These are phyloP conservation scores for Rickenella mellea DNA, from an alignment of 768 basidiomycete genomes.

Conservation along the genomic window DNA sequence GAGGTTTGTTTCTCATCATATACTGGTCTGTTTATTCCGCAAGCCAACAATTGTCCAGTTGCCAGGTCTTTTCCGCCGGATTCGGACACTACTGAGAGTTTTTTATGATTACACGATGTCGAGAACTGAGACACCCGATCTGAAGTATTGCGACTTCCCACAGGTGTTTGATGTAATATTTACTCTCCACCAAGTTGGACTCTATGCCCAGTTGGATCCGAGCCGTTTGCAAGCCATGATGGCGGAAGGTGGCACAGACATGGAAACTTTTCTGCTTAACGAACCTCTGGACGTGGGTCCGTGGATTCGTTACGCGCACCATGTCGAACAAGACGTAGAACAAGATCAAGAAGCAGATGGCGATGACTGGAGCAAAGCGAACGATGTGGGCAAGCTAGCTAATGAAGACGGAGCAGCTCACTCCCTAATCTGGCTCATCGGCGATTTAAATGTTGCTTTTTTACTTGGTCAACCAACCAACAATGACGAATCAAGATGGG, in stretches of 20 bases:
- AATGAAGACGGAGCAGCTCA: slow-evolving; percentile 14
- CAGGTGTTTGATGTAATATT: slow-evolving; percentile 15
- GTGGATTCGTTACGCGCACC: slow-evolving; percentile 13
- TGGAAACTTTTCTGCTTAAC: slow-evolving; percentile 17
- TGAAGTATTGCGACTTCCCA: slow-evolving; percentile 18
- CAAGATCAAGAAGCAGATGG: slow-evolving; percentile 17
- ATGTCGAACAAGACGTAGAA: slow-evolving; percentile 7
- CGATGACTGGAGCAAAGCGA: slow-evolving; percentile 11
- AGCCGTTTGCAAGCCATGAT: slow-evolving; percentile 14
- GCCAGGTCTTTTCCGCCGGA: slow-evolving; percentile 14
- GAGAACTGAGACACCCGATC: slow-evolving; percentile 9
- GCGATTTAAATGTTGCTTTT: slow-evolving; percentile 17
- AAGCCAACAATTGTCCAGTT: no score
- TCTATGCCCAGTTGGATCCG: slow-evolving; percentile 17
- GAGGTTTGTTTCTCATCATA: no score
- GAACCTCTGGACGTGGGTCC: slow-evolving; percentile 18
- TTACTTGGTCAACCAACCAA: slow-evolving; percentile 9
- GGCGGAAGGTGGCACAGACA: slow-evolving; percentile 9
- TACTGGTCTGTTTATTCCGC: no score
- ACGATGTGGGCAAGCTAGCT: slow-evolving; percentile 12
- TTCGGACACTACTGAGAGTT: slow-evolving; percentile 15
- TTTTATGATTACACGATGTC: no score
- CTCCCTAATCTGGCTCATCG: slow-evolving; percentile 15
- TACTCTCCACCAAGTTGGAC: slow-evolving; percentile 16
- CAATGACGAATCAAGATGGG: slow-evolving; percentile 10